Conservation (phyloP, 495 filamentous ascomycete genomes). For the Beverwykella pulmonaria region DNA sequence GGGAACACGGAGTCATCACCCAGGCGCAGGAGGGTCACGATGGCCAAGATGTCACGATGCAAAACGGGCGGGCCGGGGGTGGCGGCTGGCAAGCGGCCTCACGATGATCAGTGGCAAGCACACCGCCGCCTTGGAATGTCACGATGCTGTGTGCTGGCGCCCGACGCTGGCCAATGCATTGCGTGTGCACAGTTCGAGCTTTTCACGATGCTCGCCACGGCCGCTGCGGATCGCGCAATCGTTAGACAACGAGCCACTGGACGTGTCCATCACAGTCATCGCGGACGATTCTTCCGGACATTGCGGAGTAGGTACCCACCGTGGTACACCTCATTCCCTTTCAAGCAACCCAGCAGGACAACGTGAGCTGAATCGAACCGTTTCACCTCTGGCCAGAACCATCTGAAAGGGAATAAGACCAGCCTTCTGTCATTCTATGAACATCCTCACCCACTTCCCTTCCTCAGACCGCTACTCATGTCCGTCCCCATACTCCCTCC, state of each 20-base stretch:
- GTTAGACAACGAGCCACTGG: neutral
- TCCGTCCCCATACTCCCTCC: conserved; percentile 5
- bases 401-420: neutral
- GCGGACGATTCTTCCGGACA: neutral
- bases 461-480: neutral
- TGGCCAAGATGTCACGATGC: conserved; percentile 8
- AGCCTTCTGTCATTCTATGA: neutral
- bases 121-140: conserved; percentile 10
- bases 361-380: too few relatives aligned
- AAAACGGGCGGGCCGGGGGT: neutral
- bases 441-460: neutral
- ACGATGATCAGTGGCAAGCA: conserved; percentile 6
- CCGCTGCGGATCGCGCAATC: neutral
- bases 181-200: neutral
- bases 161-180: neutral
- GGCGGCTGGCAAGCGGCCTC: neutral
- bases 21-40: conserved; percentile 27
- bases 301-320: neutral
- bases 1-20: conserved; percentile 7
- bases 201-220: conserved; percentile 28
- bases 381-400: too few relatives aligned
- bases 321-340: too few relatives aligned
- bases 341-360: too few relatives aligned
- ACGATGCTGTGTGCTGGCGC: conserved; percentile 11
- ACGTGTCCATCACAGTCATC: neutral